These are phyloP conservation scores for Salisapilia sapeloensis DNA, from an alignment of 352 stramenopile species.

Conservation along the genomic window DNA sequence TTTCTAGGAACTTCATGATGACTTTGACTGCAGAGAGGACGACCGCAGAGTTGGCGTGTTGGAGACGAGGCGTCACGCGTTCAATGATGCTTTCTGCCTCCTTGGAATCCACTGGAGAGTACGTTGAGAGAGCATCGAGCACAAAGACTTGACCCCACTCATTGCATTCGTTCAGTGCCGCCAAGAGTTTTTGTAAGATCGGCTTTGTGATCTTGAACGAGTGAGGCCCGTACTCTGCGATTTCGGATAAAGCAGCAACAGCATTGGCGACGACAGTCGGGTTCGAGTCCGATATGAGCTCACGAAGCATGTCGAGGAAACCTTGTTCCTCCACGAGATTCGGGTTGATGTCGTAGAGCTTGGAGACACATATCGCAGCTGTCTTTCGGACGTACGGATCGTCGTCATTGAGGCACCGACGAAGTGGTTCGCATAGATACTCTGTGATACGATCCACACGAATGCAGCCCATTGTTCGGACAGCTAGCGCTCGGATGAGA, in stretches of 20 bases:
- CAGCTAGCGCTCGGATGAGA: slow-evolving; percentile 91
- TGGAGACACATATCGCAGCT: slow-evolving; percentile 97
- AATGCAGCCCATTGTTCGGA: slow-evolving; percentile 99
- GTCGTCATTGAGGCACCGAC: slow-evolving; percentile 84
- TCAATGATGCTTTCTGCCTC: slow-evolving; percentile 99
- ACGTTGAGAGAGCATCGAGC: slow-evolving; percentile 91
- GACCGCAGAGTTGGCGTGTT: slow-evolving; percentile 97
- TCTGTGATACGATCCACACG: slow-evolving; percentile 98
- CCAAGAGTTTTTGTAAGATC: slow-evolving; percentile 96
- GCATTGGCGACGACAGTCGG: slow-evolving; percentile 97
- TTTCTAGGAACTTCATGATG: slow-evolving; percentile 92
- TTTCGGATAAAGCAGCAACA: slow-evolving; percentile 95
- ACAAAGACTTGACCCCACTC: slow-evolving; percentile 99
- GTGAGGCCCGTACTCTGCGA: slow-evolving; percentile 91
- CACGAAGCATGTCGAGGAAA: slow-evolving; percentile 92
- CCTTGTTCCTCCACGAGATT: slow-evolving; percentile 93
- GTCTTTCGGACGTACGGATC: slow-evolving; percentile 99
- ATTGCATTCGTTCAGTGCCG: slow-evolving; percentile 97
- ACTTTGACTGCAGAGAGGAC: slow-evolving; percentile 97
- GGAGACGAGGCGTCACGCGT: slow-evolving; percentile 92
- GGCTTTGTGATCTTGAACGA: slow-evolving; percentile 90
- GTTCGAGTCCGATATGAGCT: slow-evolving; percentile 97
- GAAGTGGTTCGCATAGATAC: slow-evolving; percentile 95
- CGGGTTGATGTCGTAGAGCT: slow-evolving; percentile 99
- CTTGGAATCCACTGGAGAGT: slow-evolving; percentile 87